A percentile compares a stretch with the other conserved stretches of the same genome.
Conservation (phyloP, 345 rosid genomes). For the Iberis pinnata region DNA sequence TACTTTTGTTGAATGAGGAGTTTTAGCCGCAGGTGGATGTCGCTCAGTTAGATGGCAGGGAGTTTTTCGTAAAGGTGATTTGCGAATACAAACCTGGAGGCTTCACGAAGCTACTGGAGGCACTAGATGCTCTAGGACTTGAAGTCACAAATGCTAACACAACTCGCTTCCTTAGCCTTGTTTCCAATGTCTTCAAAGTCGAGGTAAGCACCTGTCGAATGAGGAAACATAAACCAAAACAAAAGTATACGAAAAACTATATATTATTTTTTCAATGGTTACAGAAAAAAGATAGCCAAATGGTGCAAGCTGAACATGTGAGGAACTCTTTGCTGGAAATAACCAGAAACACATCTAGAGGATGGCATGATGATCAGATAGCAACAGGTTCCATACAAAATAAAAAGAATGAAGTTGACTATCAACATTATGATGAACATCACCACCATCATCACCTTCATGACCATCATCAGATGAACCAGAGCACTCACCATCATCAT, state of each 20-base stretch:
- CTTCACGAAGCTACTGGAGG: conserved; percentile 75
- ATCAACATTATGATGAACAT: conserved; percentile 32
- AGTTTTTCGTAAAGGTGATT: conserved; percentile 82
- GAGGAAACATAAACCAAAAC: conserved; percentile 4
- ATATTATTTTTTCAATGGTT: neutral
- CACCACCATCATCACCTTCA: conserved; percentile 36
- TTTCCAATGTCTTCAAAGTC: conserved; percentile 80
- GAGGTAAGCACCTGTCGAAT: conserved; percentile 43
- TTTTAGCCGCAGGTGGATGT: conserved; percentile 85
- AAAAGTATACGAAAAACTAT: neutral
- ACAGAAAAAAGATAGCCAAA: conserved; percentile 70
- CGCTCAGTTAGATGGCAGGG: conserved; percentile 70
- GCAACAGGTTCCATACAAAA: conserved; percentile 33
- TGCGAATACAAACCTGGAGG: conserved; percentile 85
- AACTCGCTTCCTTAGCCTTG: conserved; percentile 66
- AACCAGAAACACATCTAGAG: conserved; percentile 47
- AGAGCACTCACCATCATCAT: conserved; percentile 26
- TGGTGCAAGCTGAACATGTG: conserved; percentile 71
- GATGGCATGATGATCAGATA: conserved; percentile 45
- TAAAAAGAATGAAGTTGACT: conserved; percentile 34
- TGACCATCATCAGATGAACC: conserved; percentile 34
- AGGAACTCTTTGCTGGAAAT: conserved; percentile 75
- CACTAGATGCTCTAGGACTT: conserved; percentile 71
- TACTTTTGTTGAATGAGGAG: conserved; percentile 22
- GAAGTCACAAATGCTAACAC: conserved; percentile 82